phyloP scores from a whole-genome alignment of 306 rosid genomes.

The Acacia melanoxylon region DNA sequence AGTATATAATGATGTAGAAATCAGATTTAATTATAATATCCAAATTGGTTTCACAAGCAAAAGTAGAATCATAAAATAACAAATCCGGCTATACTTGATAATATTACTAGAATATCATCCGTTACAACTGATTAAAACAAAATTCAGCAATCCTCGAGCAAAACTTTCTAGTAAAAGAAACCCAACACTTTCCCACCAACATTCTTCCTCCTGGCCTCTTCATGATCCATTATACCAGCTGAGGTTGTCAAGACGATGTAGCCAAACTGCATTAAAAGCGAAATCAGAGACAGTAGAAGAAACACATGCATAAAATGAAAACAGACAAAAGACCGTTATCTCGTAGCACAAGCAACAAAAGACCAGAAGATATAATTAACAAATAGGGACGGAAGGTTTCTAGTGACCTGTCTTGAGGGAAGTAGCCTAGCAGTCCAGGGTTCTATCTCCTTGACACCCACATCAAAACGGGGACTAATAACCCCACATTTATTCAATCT shows the following conservation, averaged over 20 bases:
- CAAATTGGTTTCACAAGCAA: constrained; percentile 25
- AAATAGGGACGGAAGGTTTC: background rate
- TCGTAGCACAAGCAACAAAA: background rate
- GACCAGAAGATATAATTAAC: background rate
- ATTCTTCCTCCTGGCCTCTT: constrained; percentile 47
- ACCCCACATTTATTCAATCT: constrained; percentile 46
- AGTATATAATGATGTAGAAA: background rate
- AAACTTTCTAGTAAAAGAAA: constrained; percentile 39
- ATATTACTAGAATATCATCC: constrained; percentile 7
- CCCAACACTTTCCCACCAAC: constrained; percentile 48
- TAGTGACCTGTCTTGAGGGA: constrained; percentile 36
- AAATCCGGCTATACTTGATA: constrained; percentile 22
- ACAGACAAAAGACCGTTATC: background rate
- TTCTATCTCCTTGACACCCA: constrained; percentile 45
- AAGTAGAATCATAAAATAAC: constrained; percentile 9
- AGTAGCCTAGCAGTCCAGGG: constrained; percentile 49
- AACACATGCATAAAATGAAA: background rate
- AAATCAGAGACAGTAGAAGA: background rate
- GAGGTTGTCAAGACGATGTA: constrained; percentile 46
- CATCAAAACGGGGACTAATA: constrained; percentile 46
- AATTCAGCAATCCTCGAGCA: constrained; percentile 10
- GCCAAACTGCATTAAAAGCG: constrained; percentile 37
- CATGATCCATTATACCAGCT: constrained; percentile 49
- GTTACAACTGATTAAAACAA: background rate
- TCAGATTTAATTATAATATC: background rate